Conservation (phyloP, 176 grass and related monocot species). For the Themeda triandra region DNA sequence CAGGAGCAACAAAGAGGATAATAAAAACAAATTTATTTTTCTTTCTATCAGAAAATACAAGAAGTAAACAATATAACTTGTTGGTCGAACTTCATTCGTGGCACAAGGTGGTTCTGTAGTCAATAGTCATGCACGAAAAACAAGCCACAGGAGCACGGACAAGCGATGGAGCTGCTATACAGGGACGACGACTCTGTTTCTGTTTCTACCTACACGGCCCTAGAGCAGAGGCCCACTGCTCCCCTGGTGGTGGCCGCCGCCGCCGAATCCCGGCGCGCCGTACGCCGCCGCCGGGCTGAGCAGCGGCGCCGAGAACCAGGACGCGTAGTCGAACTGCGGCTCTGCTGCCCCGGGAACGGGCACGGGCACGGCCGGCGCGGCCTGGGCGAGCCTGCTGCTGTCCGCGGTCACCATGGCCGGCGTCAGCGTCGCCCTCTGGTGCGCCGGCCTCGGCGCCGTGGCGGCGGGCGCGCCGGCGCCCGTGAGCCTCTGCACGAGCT, state of each 20-base stretch:
- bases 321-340: constrained; percentile 40
- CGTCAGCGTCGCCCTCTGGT: not conserved
- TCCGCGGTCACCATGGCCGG: not conserved
- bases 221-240: constrained; percentile 1
- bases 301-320: constrained; percentile 53
- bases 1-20: not conserved
- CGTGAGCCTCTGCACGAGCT: constrained; percentile 66
- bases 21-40: not conserved
- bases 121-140: no score
- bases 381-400: not conserved
- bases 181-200: not conserved
- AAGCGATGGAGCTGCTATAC: not conserved
- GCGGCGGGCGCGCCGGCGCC: constrained; percentile 13
- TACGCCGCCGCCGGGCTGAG: constrained; percentile 47
- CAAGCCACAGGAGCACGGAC: no score
- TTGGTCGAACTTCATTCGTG: not conserved
- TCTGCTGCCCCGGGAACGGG: not conserved
- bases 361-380: not conserved
- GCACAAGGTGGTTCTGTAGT: no score
- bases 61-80: not conserved
- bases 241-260: not conserved
- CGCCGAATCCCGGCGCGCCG: constrained; percentile 21
- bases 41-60: not conserved
- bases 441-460: not conserved
- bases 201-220: not conserved